Evolutionary conservation across 805 yeast species (phyloP).

Genomic region (Monosporozyma yasuniensis): DNA sequence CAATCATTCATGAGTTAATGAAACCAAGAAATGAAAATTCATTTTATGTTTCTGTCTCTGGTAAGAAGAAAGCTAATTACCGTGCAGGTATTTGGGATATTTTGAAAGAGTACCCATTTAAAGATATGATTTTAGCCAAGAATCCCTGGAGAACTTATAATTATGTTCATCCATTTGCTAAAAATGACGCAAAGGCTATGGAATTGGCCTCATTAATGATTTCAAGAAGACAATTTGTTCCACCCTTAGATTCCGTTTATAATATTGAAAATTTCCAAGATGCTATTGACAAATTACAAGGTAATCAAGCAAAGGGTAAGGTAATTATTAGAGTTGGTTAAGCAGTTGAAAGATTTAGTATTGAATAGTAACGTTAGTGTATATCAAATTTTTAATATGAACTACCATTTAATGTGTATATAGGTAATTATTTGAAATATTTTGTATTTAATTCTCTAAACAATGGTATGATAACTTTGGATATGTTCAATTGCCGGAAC

Average conservation of each 20-base stretch:
- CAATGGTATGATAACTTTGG: too few relatives aligned
- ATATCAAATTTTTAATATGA: too few relatives aligned
- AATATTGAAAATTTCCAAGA: constrained; percentile 39
- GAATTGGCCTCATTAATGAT: constrained; percentile 19
- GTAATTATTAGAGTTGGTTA: constrained; percentile 37
- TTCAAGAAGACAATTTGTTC: constrained; percentile 29
- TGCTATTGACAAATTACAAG: constrained; percentile 42
- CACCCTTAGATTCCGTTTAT: constrained; percentile 47
- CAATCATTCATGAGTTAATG: constrained; percentile 35
- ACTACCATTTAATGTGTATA: too few relatives aligned
- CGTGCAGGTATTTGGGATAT: constrained; percentile 5
- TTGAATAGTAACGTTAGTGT: too few relatives aligned
- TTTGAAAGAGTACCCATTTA: constrained; percentile 6
- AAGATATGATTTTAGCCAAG: constrained; percentile 11
- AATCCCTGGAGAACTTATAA: constrained; percentile 25
- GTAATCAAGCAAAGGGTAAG: constrained; percentile 53
- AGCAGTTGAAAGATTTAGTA: too few relatives aligned
- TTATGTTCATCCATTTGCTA: constrained; percentile 18
- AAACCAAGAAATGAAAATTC: constrained; percentile 41
- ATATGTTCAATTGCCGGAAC: too few relatives aligned
- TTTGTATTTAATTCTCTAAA: too few relatives aligned
- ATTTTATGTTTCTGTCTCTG: constrained; percentile 45
- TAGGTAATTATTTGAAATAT: too few relatives aligned
- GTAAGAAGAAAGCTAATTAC: constrained; percentile 39
- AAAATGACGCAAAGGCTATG: constrained; percentile 8